phyloP scores from a whole-genome alignment of 2,329 filamentous ascomycete genomes.

The Colletotrichum liaoningense region DNA sequence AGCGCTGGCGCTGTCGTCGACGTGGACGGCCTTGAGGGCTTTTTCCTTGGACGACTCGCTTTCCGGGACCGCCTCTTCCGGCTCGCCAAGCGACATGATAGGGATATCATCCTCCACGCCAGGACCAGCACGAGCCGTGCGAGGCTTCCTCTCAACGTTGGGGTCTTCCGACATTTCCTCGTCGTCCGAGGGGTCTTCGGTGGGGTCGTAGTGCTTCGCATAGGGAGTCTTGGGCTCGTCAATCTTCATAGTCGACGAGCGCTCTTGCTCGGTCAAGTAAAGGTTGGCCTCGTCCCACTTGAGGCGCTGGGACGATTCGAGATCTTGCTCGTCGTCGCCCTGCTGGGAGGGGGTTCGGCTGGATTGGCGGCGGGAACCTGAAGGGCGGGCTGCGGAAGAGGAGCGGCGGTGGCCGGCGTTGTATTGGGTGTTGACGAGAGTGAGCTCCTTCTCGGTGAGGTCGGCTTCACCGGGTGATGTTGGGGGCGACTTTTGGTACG shows the following conservation, averaged over 20 bases:
- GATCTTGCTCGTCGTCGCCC: slow-evolving; percentile 56
- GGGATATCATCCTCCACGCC: slow-evolving; percentile 80
- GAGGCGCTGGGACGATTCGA: slow-evolving; percentile 76
- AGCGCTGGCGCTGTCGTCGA: slow-evolving; percentile 70
- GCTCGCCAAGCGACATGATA: slow-evolving; percentile 90
- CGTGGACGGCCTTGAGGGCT: slow-evolving; percentile 69
- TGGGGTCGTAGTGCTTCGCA: slow-evolving; percentile 89
- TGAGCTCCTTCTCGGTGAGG: slow-evolving; percentile 85
- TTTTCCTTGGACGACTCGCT: slow-evolving; percentile 47
- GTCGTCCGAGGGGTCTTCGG: slow-evolving; percentile 86
- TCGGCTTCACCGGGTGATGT: slow-evolving; percentile 62
- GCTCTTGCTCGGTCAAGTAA: slow-evolving; percentile 96
- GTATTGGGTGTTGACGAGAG: slow-evolving; percentile 91
- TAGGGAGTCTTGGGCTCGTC: slow-evolving; percentile 98
- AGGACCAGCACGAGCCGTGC: slow-evolving; percentile 38
- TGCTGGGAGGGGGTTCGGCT: slow-evolving; percentile 58
- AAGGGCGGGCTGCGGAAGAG: slow-evolving; percentile 75
- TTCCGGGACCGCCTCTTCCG: slow-evolving; percentile 78
- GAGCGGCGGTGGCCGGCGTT: slow-evolving; percentile 92
- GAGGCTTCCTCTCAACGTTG: slow-evolving; percentile 54
- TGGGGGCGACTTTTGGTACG: slow-evolving; percentile 73
- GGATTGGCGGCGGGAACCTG: slow-evolving; percentile 79
- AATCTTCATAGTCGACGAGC: slow-evolving; percentile 97
- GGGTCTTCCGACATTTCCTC: slow-evolving; percentile 71
- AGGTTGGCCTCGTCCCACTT: slow-evolving; percentile 99